These are phyloP conservation scores for Phytopythium montanum DNA, from an alignment of 352 stramenopile genomes.

Conservation along the genomic window DNA sequence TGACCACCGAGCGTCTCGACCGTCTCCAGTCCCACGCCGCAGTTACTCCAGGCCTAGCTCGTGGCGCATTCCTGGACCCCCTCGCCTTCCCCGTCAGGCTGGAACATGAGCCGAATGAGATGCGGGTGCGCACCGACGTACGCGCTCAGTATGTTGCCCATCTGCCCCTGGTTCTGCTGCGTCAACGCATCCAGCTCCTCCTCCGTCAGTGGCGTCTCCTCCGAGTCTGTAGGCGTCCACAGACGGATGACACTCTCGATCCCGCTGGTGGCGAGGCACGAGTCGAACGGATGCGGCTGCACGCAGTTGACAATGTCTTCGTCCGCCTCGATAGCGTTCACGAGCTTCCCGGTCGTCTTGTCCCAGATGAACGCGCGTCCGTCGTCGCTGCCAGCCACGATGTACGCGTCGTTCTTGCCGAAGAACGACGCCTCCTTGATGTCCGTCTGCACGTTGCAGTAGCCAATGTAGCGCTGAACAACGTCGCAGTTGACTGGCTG, in stretches of 20 bases:
- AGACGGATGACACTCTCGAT: constrained; percentile 83
- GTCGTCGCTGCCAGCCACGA: constrained; percentile 87
- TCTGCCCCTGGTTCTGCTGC: constrained; percentile 59
- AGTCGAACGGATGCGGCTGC: constrained; percentile 74
- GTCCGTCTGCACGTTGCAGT: constrained; percentile 87
- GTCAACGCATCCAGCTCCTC: constrained; percentile 53
- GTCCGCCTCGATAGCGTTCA: constrained; percentile 81
- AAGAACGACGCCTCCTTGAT: constrained; percentile 91
- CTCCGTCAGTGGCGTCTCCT: constrained; percentile 33
- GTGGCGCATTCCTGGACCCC: constrained; percentile 68
- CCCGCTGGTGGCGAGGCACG: constrained; percentile 76
- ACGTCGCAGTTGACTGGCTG: constrained; percentile 57
- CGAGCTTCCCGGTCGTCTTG: constrained; percentile 69
- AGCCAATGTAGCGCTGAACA: constrained; percentile 76
- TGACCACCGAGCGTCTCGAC: not conserved
- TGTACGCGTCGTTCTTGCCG: constrained; percentile 78
- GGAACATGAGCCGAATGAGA: constrained; percentile 68
- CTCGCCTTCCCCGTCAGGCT: constrained; percentile 46
- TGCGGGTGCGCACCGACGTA: constrained; percentile 50
- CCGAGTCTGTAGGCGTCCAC: constrained; percentile 57
- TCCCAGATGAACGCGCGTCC: constrained; percentile 85
- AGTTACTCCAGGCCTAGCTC: constrained; percentile 17
- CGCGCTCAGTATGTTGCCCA: constrained; percentile 45
- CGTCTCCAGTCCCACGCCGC: not conserved
- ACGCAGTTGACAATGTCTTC: constrained; percentile 89